phyloP scores from a whole-genome alignment of 176 grass and related monocot genomes.

The Phyllostachys edulis region DNA sequence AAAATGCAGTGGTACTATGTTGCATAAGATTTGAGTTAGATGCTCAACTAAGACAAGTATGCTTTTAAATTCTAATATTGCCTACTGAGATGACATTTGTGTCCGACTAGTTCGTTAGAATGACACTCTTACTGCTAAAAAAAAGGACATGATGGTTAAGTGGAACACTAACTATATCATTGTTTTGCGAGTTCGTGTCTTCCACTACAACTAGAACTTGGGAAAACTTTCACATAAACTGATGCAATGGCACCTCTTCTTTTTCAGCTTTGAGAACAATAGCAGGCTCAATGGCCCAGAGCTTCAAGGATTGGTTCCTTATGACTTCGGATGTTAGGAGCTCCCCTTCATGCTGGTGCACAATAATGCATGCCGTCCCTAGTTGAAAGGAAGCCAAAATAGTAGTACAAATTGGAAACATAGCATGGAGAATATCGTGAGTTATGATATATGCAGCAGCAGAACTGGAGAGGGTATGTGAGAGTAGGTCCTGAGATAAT shows the following conservation, averaged over 20 bases:
- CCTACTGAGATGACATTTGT: not conserved
- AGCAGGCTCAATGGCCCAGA: slow-evolving; percentile 93
- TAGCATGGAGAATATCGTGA: slow-evolving; percentile 1
- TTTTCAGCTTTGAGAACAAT: slow-evolving; percentile 91
- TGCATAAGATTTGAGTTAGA: not conserved
- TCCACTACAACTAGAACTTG: not conserved
- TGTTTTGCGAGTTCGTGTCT: not conserved
- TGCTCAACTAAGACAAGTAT: not conserved
- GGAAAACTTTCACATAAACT: not conserved
- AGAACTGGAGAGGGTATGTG: not conserved
- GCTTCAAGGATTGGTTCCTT: slow-evolving; percentile 78
- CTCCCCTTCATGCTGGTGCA: not conserved
- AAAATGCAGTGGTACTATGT: not conserved
- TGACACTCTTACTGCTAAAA: not conserved
- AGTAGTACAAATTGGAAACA: slow-evolving; percentile 15
- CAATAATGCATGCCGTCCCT: not conserved
- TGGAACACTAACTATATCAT: not conserved
- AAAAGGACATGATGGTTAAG: not conserved
- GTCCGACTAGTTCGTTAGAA: not conserved
- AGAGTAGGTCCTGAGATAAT: not conserved
- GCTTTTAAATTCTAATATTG: not conserved
- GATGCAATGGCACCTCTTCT: not conserved
- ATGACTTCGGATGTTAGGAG: slow-evolving; percentile 84
- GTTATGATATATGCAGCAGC: slow-evolving; percentile 3
- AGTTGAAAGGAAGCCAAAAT: slow-evolving; percentile 6